Evolutionary conservation across 768 basidiomycete species (phyloP).

Genomic region (Trametes villosa): DNA sequence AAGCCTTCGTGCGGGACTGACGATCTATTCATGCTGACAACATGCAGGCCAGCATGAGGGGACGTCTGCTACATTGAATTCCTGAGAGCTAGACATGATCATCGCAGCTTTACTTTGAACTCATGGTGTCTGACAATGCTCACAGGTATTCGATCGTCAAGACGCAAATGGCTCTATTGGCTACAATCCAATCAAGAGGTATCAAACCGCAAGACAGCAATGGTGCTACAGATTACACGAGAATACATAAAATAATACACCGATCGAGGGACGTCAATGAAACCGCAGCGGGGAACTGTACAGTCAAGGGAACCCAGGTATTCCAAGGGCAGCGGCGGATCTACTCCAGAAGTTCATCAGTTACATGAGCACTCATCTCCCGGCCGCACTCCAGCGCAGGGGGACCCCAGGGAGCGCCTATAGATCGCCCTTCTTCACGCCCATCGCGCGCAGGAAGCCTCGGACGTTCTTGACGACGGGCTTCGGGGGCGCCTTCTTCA

Average conservation of each 20-base stretch:
- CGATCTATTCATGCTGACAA: too few relatives aligned
- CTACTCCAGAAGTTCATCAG: not conserved
- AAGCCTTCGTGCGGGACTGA: too few relatives aligned
- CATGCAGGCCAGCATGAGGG: too few relatives aligned
- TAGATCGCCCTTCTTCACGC: conserved; percentile 27
- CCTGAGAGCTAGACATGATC: too few relatives aligned
- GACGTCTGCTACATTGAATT: too few relatives aligned
- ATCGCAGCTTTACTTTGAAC: too few relatives aligned
- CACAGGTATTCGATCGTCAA: not conserved
- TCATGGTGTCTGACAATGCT: too few relatives aligned
- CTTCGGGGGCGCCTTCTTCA: conserved; percentile 30
- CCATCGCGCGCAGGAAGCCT: conserved; percentile 38
- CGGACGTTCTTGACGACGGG: conserved; percentile 34
- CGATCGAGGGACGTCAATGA: not conserved
- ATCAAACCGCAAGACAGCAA: not conserved
- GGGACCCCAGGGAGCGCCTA: conserved; percentile 9
- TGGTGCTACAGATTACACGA: conserved; percentile 6
- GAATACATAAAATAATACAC: conserved; percentile 4
- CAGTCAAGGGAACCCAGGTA: too few relatives aligned
- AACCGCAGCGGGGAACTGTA: too few relatives aligned
- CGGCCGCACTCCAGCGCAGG: not conserved
- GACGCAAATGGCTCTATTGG: conserved; percentile 4
- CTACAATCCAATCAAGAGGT: not conserved
- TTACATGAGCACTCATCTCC: not conserved
- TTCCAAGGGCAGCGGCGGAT: not conserved